phyloP scores from a whole-genome alignment of 2,329 filamentous ascomycete genomes.

The Pyrenophora graminea region DNA sequence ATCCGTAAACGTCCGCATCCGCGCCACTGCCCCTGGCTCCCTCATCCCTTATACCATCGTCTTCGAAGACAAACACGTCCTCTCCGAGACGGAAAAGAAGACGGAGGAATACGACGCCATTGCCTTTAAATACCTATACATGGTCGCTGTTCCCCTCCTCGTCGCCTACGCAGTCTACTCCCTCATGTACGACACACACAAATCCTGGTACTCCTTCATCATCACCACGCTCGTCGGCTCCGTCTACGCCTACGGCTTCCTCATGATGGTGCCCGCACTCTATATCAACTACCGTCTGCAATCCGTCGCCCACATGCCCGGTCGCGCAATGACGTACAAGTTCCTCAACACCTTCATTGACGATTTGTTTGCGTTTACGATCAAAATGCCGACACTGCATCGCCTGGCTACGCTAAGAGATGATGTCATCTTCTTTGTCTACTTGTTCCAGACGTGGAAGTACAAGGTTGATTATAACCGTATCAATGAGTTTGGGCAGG shows the following conservation, averaged over 20 bases:
- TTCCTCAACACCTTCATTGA: slow-evolving; percentile 99
- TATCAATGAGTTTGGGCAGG: slow-evolving; percentile 97
- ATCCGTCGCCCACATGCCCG: slow-evolving; percentile 92
- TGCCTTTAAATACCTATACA: slow-evolving; percentile 96
- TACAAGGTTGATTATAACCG: slow-evolving; percentile 91
- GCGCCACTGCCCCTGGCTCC: slow-evolving; percentile 68
- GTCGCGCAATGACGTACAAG: slow-evolving; percentile 96
- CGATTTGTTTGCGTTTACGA: slow-evolving; percentile 96
- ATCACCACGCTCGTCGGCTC: slow-evolving; percentile 93
- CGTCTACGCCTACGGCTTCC: slow-evolving; percentile 96
- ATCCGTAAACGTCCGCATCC: slow-evolving; percentile 83
- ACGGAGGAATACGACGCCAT: slow-evolving; percentile 98
- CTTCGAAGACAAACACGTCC: slow-evolving; percentile 96
- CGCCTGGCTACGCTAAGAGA: slow-evolving; percentile 89
- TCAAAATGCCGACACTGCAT: slow-evolving; percentile 97
- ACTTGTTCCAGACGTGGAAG: slow-evolving; percentile 89
- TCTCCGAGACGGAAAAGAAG: slow-evolving; percentile 94
- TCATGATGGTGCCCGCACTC: slow-evolving; percentile 97
- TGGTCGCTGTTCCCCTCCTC: slow-evolving; percentile 84
- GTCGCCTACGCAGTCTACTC: slow-evolving; percentile 90
- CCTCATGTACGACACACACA: slow-evolving; percentile 89
- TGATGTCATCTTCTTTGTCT: slow-evolving; percentile 97
- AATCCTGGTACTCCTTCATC: slow-evolving; percentile 96
- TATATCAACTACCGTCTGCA: slow-evolving; percentile 99
- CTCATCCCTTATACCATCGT: slow-evolving; percentile 76